Conservation (phyloP, 2,329 filamentous ascomycete species). For the Blastomyces parvus region DNA sequence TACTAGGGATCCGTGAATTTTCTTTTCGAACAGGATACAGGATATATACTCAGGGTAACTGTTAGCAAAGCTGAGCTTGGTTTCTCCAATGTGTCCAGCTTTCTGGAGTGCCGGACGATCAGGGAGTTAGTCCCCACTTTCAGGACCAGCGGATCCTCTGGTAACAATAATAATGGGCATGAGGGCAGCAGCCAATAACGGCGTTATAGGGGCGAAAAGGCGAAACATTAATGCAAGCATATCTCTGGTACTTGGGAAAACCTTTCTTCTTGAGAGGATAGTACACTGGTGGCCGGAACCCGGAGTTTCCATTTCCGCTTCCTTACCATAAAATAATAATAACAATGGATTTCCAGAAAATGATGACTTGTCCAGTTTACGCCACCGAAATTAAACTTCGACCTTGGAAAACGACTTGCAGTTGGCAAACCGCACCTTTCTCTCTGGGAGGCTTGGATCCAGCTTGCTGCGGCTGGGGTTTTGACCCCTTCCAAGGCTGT, state of each 20-base stretch:
- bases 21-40: neutral
- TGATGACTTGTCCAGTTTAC: neutral
- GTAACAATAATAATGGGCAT: neutral
- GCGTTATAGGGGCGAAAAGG: neutral
- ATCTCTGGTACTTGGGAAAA: too few relatives aligned
- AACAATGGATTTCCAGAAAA: too few relatives aligned
- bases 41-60: neutral
- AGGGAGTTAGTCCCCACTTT: neutral
- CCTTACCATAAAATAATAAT: neutral
- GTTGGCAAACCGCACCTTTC: neutral
- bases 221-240: too few relatives aligned
- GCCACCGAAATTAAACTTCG: neutral
- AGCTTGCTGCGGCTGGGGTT: neutral
- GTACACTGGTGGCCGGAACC: neutral
- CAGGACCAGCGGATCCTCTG: neutral
- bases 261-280: too few relatives aligned
- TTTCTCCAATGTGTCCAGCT: neutral
- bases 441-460: too few relatives aligned
- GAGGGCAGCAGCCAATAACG: neutral
- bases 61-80: neutral
- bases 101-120: slow-evolving; percentile 3
- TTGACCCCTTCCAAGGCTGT: too few relatives aligned
- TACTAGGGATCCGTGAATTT: neutral
- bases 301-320: neutral
- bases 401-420: neutral